Percentiles rank a stretch among this genome's conserved stretches.
phyloP scores from a whole-genome alignment of 805 yeast species.

The Candida quercuum region DNA sequence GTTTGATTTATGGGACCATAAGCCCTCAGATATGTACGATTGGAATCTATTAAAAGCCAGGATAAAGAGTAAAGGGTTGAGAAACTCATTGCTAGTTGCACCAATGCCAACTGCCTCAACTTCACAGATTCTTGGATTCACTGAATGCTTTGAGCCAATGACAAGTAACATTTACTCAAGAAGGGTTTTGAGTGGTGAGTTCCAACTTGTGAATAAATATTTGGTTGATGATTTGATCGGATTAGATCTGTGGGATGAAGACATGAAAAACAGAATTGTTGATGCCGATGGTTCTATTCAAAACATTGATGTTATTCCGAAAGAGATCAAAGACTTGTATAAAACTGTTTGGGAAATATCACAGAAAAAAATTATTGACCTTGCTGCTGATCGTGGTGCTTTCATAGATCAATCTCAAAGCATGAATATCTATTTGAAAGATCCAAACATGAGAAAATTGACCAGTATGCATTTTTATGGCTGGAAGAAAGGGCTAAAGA shows the following conservation, averaged over 20 bases:
- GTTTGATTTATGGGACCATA: constrained; percentile 78
- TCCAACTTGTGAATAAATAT: constrained; percentile 87
- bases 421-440: constrained; percentile 75
- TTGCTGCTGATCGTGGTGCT: constrained; percentile 83
- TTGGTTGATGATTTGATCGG: constrained; percentile 76
- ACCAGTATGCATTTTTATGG: constrained; percentile 97
- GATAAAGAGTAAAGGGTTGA: constrained; percentile 59
- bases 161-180: constrained; percentile 90
- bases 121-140: constrained; percentile 89
- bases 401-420: constrained; percentile 90
- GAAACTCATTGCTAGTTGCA: constrained; percentile 86
- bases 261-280: constrained; percentile 73
- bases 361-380: constrained; percentile 77
- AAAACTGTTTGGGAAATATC: constrained; percentile 97
- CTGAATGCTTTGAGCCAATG: constrained; percentile 94
- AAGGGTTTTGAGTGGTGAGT: constrained; percentile 90
- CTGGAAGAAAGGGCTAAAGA: constrained; percentile 94
- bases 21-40: constrained; percentile 80
- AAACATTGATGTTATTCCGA: constrained; percentile 66
- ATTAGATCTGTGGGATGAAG: constrained; percentile 76
- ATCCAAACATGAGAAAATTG: constrained; percentile 91
- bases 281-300: constrained; percentile 84
- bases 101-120: constrained; percentile 99
- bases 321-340: constrained; percentile 68
- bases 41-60: constrained; percentile 70